These are phyloP conservation scores for Trichopus zeylanicus DNA, from an alignment of 116 monocot species.

Conservation along the genomic window DNA sequence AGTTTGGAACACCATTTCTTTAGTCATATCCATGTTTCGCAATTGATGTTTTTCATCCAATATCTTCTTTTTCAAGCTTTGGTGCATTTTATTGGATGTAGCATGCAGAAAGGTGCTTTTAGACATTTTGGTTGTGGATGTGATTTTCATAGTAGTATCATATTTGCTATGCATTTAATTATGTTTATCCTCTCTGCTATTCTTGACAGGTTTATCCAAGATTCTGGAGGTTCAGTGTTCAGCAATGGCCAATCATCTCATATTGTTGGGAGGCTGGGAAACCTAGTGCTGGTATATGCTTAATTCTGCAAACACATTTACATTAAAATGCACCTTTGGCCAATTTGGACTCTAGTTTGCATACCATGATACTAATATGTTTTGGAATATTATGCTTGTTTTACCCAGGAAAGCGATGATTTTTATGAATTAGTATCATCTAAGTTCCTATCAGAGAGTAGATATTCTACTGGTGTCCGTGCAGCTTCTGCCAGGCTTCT, in stretches of 20 bases:
- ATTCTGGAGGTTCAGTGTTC: conserved; percentile 51
- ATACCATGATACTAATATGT: no score
- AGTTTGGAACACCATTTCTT: no score
- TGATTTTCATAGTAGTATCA: background rate
- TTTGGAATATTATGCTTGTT: background rate
- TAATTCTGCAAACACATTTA: background rate
- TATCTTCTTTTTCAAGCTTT: no score
- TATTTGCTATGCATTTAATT: background rate
- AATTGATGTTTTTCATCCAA: no score
- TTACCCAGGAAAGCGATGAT: conserved; percentile 82
- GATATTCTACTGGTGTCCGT: conserved; percentile 51
- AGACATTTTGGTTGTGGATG: background rate
- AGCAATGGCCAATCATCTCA: conserved; percentile 60
- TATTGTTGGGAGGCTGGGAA: conserved; percentile 68
- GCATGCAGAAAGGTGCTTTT: background rate
- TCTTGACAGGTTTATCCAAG: conserved; percentile 46
- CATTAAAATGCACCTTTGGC: no score
- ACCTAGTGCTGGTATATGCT: conserved; percentile 60
- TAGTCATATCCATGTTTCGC: no score
- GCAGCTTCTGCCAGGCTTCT: conserved; percentile 79
- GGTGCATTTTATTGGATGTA: no score
- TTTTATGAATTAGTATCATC: conserved; percentile 82
- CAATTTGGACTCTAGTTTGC: no score
- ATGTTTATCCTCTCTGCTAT: background rate
- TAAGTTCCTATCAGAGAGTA: conserved; percentile 65